phyloP scores from a whole-genome alignment of 352 stramenopile genomes.

The Pythium monospermum region DNA sequence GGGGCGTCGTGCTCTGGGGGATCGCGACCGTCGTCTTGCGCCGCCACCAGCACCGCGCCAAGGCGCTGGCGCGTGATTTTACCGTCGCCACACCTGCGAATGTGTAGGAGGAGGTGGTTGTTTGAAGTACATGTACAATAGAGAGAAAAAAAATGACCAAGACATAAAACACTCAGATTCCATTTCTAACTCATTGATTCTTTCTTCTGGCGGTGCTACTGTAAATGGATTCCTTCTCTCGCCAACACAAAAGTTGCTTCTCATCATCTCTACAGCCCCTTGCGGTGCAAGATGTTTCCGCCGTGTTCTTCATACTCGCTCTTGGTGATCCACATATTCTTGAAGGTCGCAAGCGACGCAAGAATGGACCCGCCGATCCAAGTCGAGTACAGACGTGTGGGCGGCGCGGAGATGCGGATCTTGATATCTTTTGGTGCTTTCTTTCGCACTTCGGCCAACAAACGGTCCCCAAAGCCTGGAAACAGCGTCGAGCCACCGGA shows the following conservation, averaged over 20 bases:
- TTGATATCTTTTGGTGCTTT: slow-evolving; percentile 90
- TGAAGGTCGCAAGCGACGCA: slow-evolving; percentile 95
- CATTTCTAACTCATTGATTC: no score
- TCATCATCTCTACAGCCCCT: slow-evolving; percentile 74
- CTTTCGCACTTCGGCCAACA: slow-evolving; percentile 92
- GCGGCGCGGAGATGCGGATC: slow-evolving; percentile 95
- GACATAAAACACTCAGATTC: no score
- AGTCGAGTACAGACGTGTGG: slow-evolving; percentile 93
- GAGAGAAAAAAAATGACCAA: no score
- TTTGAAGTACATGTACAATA: background rate
- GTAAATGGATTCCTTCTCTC: no score
- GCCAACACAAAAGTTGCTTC: background rate
- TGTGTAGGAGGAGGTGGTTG: background rate
- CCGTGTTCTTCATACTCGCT: slow-evolving; percentile 98
- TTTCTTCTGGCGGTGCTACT: no score
- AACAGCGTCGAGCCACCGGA: slow-evolving; percentile 94
- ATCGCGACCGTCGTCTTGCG: slow-evolving; percentile 34
- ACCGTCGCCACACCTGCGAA: background rate
- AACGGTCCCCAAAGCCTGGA: slow-evolving; percentile 92
- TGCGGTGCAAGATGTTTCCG: slow-evolving; percentile 95
- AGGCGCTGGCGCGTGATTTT: no score
- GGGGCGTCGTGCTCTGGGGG: slow-evolving; percentile 67
- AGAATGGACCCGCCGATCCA: slow-evolving; percentile 98
- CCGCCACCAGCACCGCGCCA: slow-evolving; percentile 1
- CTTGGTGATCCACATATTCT: slow-evolving; percentile 99